phyloP scores from a whole-genome alignment of 441 rosid species.

The Erodium texanum region DNA sequence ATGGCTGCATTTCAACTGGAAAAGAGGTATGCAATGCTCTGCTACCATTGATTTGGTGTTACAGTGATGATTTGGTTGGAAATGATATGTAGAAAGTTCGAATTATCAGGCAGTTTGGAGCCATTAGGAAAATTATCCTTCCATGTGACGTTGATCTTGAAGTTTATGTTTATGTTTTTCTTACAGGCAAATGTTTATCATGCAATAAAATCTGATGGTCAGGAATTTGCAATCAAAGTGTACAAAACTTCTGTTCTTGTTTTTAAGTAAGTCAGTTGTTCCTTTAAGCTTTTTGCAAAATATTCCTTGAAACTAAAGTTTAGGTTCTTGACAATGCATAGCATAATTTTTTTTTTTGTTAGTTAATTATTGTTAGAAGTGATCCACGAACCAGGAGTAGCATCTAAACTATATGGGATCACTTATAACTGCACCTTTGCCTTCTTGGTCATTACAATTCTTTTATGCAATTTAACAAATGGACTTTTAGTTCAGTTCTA shows the following conservation, averaged over 20 bases:
- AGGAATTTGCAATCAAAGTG: slow-evolving; percentile 82
- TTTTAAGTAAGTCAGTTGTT: slow-evolving; percentile 56
- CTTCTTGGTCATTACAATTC: neutral
- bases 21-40: no score
- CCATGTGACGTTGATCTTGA: slow-evolving; percentile 2
- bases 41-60: no score
- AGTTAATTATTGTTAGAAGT: neutral
- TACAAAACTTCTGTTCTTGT: slow-evolving; percentile 86
- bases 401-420: neutral
- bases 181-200: slow-evolving; percentile 92
- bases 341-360: neutral
- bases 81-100: no score
- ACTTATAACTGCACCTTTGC: neutral
- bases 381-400: neutral
- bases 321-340: neutral
- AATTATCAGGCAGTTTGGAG: no score
- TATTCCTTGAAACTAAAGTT: neutral
- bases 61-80: no score
- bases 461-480: neutral
- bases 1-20: no score
- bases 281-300: neutral
- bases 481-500: neutral
- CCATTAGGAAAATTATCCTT: no score
- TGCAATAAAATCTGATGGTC: slow-evolving; percentile 76
- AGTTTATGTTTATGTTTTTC: slow-evolving; percentile 6